A percentile compares a stretch with the other conserved stretches of the same genome.
Conservation (phyloP, 352 stramenopile genomes). For the Elongisporangium prolatum region DNA sequence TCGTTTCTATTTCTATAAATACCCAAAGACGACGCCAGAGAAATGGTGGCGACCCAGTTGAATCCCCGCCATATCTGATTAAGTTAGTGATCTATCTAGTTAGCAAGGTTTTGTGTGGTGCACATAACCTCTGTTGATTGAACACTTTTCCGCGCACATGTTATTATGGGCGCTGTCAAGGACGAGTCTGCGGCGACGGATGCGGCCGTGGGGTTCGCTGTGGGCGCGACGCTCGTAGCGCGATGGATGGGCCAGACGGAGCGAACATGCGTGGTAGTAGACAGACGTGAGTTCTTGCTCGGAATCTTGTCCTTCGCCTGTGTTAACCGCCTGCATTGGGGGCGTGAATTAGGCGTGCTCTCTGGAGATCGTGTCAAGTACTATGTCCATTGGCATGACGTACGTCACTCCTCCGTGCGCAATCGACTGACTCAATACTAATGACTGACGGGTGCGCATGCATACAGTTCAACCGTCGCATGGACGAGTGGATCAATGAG, state of each 20-base stretch:
- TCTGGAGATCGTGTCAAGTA: conserved; percentile 72
- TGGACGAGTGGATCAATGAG: conserved; percentile 88
- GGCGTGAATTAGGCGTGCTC: conserved; percentile 28
- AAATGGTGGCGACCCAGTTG: no score
- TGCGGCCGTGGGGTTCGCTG: conserved; percentile 29
- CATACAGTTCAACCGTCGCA: conserved; percentile 77
- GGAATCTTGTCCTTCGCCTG: not conserved
- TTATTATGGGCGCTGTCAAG: conserved; percentile 3
- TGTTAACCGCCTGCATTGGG: not conserved
- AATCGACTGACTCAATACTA: not conserved
- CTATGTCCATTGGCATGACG: conserved; percentile 84
- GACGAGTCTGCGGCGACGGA: conserved; percentile 5
- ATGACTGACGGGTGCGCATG: not conserved
- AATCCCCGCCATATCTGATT: not conserved
- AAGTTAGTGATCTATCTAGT: not conserved
- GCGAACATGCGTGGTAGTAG: conserved; percentile 76
- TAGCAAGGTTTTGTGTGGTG: not conserved
- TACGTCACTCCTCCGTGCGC: conserved; percentile 11
- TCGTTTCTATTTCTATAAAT: not conserved
- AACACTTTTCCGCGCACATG: not conserved
- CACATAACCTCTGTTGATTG: not conserved
- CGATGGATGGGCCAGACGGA: conserved; percentile 77
- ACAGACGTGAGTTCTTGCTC: conserved; percentile 45
- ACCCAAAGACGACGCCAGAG: no score
- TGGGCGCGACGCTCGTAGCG: conserved; percentile 60